Evolutionary conservation across 139 green algal genomes (phyloP).

Genomic region (Closterium sp.): DNA sequence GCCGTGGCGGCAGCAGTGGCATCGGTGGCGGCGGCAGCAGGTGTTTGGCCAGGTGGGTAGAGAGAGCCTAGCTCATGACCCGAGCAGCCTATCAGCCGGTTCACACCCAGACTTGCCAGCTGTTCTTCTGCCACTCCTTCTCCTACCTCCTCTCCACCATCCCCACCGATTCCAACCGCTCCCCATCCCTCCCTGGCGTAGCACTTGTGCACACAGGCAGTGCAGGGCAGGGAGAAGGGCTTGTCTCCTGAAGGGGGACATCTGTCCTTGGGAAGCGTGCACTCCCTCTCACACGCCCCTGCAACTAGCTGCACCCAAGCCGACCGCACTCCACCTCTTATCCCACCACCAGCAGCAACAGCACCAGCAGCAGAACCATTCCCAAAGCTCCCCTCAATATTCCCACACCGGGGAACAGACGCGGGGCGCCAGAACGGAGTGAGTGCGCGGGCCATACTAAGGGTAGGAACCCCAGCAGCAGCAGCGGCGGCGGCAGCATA

Average conservation of each 20-base stretch:
- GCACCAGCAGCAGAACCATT: neutral
- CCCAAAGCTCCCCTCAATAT: neutral
- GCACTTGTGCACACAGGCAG: neutral
- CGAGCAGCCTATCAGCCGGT: neutral
- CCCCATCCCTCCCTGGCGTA: neutral
- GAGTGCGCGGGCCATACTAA: neutral
- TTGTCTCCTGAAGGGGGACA: neutral
- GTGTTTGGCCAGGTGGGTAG: neutral
- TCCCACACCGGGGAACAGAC: neutral
- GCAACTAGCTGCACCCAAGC: neutral
- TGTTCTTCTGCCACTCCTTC: neutral
- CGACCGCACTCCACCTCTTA: neutral
- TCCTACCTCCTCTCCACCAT: neutral
- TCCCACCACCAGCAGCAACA: neutral
- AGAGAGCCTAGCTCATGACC: neutral
- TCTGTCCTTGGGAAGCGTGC: neutral
- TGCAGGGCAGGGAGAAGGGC: neutral
- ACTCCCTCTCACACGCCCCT: conserved; percentile 1
- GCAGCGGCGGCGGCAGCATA: neutral
- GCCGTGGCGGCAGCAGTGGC: neutral
- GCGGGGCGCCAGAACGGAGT: neutral
- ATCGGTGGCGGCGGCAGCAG: neutral
- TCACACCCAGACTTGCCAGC: neutral
- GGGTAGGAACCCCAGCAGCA: neutral
- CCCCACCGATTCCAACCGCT: neutral